Conservation (phyloP, 257 asterid species). For the Capsicum pubescens region DNA sequence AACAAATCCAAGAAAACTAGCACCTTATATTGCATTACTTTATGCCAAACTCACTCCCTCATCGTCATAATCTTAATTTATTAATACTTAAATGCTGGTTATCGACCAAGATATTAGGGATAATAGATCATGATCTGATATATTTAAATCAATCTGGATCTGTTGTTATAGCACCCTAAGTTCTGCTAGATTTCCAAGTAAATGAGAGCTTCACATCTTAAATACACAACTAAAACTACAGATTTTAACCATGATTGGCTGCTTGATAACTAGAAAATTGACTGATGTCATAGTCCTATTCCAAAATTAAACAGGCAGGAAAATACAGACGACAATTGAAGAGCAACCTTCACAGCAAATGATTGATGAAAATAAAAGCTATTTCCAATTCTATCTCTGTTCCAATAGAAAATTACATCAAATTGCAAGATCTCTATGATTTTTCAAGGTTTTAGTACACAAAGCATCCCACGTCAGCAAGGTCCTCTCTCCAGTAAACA, state of each 20-base stretch:
- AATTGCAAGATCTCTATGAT: not conserved
- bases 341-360: not conserved
- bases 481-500: not conserved
- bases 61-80: not conserved
- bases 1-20: not conserved
- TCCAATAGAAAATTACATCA: not conserved
- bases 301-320: not conserved
- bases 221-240: not conserved
- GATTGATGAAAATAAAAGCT: not conserved
- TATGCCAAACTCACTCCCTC: constrained; percentile 1
- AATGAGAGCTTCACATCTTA: constrained; percentile 10
- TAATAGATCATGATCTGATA: not conserved
- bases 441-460: not conserved
- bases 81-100: not conserved
- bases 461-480: too few species aligned
- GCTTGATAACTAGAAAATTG: not conserved
- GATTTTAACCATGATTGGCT: not conserved
- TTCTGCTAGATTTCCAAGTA: constrained; percentile 9
- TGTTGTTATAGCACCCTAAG: not conserved
- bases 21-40: constrained; percentile 10
- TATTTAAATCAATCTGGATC: constrained; percentile 12
- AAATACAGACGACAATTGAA: not conserved
- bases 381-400: not conserved
- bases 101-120: not conserved
- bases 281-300: constrained; percentile 17